These are phyloP conservation scores for Blastobotrys elegans DNA, from an alignment of 1,139 yeast genomes.

Conservation along the genomic window DNA sequence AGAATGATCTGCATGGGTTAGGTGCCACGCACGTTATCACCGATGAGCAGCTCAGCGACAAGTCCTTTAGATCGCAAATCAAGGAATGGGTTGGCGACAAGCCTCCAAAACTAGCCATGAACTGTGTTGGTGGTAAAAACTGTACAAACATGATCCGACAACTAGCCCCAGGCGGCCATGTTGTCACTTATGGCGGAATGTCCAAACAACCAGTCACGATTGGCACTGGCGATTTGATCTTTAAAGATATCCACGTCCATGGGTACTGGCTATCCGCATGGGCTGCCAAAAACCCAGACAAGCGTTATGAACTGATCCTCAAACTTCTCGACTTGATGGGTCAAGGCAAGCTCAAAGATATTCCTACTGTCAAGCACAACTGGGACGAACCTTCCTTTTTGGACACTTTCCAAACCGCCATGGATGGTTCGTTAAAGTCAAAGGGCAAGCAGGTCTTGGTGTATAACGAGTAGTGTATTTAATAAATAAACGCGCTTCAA, in stretches of 20 bases:
- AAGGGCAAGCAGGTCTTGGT: conserved; percentile 38
- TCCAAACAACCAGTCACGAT: conserved; percentile 87
- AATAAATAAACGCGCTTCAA: too few species aligned
- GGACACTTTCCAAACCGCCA: conserved; percentile 48
- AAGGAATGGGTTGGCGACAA: conserved; percentile 52
- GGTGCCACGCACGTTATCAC: conserved; percentile 93
- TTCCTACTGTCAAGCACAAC: conserved; percentile 48
- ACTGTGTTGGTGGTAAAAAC: conserved; percentile 90
- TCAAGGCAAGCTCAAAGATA: conserved; percentile 54
- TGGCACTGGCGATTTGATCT: conserved; percentile 85
- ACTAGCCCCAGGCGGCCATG: conserved; percentile 58
- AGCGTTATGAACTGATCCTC: conserved; percentile 55
- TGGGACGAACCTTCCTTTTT: conserved; percentile 44
- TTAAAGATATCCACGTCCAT: conserved; percentile 76
- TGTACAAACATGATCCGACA: conserved; percentile 79
- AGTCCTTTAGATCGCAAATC: conserved; percentile 55
- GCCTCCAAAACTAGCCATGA: conserved; percentile 69
- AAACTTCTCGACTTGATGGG: conserved; percentile 52
- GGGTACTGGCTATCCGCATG: conserved; percentile 95
- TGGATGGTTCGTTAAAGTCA: conserved; percentile 42
- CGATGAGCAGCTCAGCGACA: conserved; percentile 72
- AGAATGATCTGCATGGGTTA: conserved; percentile 48
- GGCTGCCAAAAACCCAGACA: conserved; percentile 57
- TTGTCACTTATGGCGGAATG: conserved; percentile 97
- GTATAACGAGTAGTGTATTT: not conserved